phyloP scores from a whole-genome alignment of 805 yeast genomes.

The Wickerhamiella shivajii region DNA sequence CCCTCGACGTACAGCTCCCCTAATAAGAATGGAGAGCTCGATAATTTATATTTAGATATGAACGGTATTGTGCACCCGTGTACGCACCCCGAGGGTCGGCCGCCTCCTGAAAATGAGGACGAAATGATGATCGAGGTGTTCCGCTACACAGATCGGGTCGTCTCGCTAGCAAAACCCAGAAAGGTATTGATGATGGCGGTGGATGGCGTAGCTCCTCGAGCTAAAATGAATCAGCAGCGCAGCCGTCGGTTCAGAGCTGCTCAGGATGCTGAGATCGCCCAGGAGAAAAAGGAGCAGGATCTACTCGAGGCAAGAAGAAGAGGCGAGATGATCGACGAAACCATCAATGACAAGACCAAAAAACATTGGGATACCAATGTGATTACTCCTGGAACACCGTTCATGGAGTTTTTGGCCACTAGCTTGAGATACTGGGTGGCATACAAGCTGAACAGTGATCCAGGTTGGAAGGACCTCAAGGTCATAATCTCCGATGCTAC shows the following conservation, averaged over 20 bases:
- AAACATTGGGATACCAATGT: constrained; percentile 89
- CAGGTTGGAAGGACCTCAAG: constrained; percentile 84
- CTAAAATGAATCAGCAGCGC: constrained; percentile 94
- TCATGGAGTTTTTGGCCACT: constrained; percentile 78
- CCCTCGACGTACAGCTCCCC: constrained; percentile 59
- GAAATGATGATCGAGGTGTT: constrained; percentile 93
- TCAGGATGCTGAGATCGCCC: constrained; percentile 66
- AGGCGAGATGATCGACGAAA: constrained; percentile 65
- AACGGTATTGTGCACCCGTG: constrained; percentile 99
- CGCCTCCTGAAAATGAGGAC: constrained; percentile 92
- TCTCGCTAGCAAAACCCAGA: constrained; percentile 89
- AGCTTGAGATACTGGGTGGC: constrained; percentile 86
- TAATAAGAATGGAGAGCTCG: constrained; percentile 92
- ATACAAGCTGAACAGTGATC: constrained; percentile 72
- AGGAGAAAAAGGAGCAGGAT: constrained; percentile 49
- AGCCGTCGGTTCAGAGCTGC: constrained; percentile 88
- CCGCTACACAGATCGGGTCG: constrained; percentile 79
- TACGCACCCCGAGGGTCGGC: constrained; percentile 93
- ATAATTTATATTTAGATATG: constrained; percentile 90
- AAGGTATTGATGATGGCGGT: constrained; percentile 89
- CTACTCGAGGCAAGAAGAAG: constrained; percentile 36
- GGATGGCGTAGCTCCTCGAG: constrained; percentile 98
- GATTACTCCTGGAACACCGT: constrained; percentile 97
- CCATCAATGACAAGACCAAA: constrained; percentile 54
- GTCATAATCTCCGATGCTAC: constrained; percentile 89